Evolutionary conservation across 2,329 filamentous ascomycete species (phyloP).

Genomic region (Neoarthrinium moseri): DNA sequence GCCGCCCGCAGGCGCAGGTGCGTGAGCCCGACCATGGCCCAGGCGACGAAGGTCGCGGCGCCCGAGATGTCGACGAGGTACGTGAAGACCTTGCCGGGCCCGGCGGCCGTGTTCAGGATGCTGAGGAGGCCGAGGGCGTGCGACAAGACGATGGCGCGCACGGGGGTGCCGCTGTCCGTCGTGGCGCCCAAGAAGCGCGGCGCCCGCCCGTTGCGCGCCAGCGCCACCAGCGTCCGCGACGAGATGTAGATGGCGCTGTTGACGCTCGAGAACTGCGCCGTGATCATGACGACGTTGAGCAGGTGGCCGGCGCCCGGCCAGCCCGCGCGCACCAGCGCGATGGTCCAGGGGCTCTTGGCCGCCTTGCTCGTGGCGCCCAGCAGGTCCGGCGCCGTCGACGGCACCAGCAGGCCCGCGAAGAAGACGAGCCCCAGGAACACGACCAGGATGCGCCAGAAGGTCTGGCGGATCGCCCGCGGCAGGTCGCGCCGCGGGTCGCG

Average conservation of each 20-base stretch:
- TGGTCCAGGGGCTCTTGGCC: constrained; percentile 28
- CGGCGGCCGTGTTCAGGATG: constrained; percentile 28
- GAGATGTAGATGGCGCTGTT: constrained; percentile 38
- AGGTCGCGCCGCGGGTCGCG: constrained; percentile 28
- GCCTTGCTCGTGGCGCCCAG: constrained; percentile 28
- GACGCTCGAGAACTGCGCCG: constrained; percentile 31
- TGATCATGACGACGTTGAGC: constrained; percentile 33
- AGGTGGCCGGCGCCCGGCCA: constrained; percentile 25
- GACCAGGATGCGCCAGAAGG: constrained; percentile 29
- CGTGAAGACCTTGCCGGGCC: constrained; percentile 26
- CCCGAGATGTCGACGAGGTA: constrained; percentile 27
- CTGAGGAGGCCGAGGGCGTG: constrained; percentile 27
- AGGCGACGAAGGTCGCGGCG: constrained; percentile 26
- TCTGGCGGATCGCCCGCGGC: constrained; percentile 27
- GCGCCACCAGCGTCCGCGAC: constrained; percentile 28
- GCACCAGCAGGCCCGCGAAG: constrained; percentile 30
- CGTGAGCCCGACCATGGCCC: constrained; percentile 29
- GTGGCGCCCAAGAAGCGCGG: constrained; percentile 26
- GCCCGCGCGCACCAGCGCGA: constrained; percentile 27
- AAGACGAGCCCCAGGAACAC: constrained; percentile 31
- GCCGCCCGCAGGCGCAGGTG: constrained; percentile 25
- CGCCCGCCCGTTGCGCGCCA: constrained; percentile 23
- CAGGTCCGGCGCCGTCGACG: constrained; percentile 31
- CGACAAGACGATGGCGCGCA: constrained; percentile 26
- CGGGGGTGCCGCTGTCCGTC: constrained; percentile 23